These are phyloP conservation scores for Trichoderma semiorbis DNA, from an alignment of 2,329 filamentous ascomycete species.

Conservation along the genomic window DNA sequence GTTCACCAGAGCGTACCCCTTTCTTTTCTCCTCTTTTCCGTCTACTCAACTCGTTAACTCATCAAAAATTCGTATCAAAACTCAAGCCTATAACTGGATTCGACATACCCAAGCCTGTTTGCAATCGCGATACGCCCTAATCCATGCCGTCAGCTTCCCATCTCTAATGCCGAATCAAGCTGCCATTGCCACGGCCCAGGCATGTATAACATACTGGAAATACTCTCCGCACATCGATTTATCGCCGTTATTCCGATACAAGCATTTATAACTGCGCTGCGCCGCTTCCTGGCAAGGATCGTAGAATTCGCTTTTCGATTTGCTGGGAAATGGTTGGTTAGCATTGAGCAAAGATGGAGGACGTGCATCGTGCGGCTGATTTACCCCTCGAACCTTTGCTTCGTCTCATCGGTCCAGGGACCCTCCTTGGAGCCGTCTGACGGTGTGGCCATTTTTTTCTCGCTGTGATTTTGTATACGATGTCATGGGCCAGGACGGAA, in stretches of 20 bases:
- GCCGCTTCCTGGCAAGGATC: slow-evolving; percentile 96
- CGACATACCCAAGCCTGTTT: slow-evolving; percentile 83
- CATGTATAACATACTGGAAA: slow-evolving; percentile 69
- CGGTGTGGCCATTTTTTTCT: slow-evolving; percentile 22
- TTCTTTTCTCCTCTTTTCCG: slow-evolving; percentile 24
- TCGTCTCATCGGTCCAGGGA: slow-evolving; percentile 58
- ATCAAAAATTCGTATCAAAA: background rate
- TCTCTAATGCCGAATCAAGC: background rate
- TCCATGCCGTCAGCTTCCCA: slow-evolving; percentile 20
- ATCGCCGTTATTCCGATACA: slow-evolving; percentile 85
- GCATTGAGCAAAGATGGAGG: background rate
- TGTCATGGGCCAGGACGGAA: background rate
- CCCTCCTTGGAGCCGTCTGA: slow-evolving; percentile 27
- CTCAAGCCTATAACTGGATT: too few species aligned
- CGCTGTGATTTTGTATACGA: background rate
- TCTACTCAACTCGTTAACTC: slow-evolving; percentile 17
- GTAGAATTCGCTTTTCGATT: slow-evolving; percentile 83
- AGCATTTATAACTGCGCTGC: slow-evolving; percentile 76
- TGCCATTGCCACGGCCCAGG: background rate
- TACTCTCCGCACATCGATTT: slow-evolving; percentile 89
- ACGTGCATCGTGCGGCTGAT: slow-evolving; percentile 22
- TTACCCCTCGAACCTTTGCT: slow-evolving; percentile 63
- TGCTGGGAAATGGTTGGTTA: slow-evolving; percentile 50
- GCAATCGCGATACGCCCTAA: slow-evolving; percentile 86
- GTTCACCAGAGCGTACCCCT: slow-evolving; percentile 21